Evolutionary conservation across 2,329 filamentous ascomycete genomes (phyloP).

Genomic region (Paracoccidioides lutzii): DNA sequence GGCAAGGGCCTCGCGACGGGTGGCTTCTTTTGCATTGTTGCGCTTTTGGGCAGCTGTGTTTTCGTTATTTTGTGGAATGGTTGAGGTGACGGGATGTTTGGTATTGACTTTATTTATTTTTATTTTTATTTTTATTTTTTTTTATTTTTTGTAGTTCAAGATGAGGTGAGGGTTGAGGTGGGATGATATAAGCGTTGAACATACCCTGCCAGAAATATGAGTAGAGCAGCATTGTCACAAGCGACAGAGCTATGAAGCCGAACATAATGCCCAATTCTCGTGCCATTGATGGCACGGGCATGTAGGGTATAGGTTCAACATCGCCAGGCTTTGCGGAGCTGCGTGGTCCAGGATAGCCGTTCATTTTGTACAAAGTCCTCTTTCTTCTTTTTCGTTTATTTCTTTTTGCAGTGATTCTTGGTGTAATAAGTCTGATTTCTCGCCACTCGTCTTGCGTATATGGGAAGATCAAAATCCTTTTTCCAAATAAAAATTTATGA

Average conservation of each 20-base stretch:
- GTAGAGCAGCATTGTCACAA: conserved; percentile 11
- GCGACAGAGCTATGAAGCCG: conserved; percentile 23
- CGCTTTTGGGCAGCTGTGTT: conserved; percentile 15
- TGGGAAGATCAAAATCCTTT: no score
- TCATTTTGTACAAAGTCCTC: neutral
- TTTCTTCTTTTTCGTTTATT: neutral
- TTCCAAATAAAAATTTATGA: no score
- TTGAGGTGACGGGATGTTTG: neutral
- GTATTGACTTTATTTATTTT: neutral
- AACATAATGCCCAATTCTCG: conserved; percentile 29
- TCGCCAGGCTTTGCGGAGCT: neutral
- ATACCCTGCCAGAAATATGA: conserved; percentile 5
- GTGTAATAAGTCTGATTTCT: neutral
- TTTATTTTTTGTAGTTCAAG: neutral
- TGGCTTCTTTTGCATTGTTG: conserved; percentile 18
- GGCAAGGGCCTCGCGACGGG: conserved; percentile 20
- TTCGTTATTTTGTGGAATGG: neutral
- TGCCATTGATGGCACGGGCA: conserved; percentile 20
- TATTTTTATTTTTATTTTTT: neutral
- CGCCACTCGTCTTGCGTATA: neutral
- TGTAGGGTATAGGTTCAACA: conserved; percentile 10
- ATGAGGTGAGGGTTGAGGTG: neutral
- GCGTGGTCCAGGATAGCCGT: neutral
- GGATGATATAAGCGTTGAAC: neutral
- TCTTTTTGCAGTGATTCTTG: neutral